Evolutionary conservation across 768 basidiomycete genomes (phyloP).

Genomic region (Calocybe gangraenosa): DNA sequence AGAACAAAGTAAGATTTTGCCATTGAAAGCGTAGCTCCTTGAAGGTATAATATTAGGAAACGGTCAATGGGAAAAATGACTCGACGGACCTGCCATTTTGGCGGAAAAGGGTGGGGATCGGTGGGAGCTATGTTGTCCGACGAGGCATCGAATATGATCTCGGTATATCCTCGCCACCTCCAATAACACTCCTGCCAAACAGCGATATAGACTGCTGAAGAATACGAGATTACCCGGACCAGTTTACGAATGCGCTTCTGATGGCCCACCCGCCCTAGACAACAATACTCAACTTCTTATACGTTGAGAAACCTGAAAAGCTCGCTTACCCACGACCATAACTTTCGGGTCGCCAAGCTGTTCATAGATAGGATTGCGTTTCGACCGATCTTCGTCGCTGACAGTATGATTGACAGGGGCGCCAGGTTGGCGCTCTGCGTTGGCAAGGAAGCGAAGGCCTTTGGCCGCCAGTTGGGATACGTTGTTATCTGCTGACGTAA

Average conservation of each 20-base stretch:
- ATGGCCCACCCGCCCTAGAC: constrained; percentile 66
- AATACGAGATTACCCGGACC: constrained; percentile 57
- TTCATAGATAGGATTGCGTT: constrained; percentile 72
- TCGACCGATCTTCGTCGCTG: constrained; percentile 59
- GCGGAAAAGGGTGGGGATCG: constrained; percentile 20
- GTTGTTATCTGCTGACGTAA: constrained; percentile 64
- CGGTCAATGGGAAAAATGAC: background rate
- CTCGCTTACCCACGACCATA: constrained; percentile 57
- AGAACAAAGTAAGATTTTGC: constrained; percentile 79
- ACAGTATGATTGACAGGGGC: constrained; percentile 47
- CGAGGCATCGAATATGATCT: constrained; percentile 43
- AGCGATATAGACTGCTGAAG: constrained; percentile 64
- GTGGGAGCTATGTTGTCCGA: constrained; percentile 27
- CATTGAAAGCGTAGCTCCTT: constrained; percentile 81
- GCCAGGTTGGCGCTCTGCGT: constrained; percentile 59
- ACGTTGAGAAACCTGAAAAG: background rate
- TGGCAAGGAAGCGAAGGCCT: constrained; percentile 63
- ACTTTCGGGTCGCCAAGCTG: constrained; percentile 75
- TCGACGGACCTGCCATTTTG: constrained; percentile 21
- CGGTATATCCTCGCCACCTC: constrained; percentile 66
- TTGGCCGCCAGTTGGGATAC: constrained; percentile 68
- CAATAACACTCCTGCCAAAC: constrained; percentile 84
- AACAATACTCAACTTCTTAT: constrained; percentile 4
- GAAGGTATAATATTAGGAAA: constrained; percentile 5
- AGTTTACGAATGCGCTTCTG: constrained; percentile 79